phyloP scores from a whole-genome alignment of 768 basidiomycete genomes.

The Kwoniella sp. region DNA sequence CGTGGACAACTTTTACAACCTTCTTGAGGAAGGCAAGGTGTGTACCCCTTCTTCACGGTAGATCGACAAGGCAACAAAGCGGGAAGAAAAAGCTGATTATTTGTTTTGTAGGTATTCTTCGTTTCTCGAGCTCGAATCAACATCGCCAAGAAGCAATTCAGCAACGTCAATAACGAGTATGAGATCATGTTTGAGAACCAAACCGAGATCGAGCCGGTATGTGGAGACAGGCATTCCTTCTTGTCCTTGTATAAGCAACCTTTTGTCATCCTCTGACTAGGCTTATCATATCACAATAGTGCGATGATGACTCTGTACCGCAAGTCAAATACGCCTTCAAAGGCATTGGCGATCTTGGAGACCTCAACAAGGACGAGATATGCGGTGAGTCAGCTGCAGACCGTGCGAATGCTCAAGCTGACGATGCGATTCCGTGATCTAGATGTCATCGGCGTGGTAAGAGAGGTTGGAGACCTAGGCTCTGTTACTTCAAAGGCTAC shows the following conservation, averaged over 20 bases:
- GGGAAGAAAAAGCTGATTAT: not conserved
- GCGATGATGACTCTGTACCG: conserved; percentile 77
- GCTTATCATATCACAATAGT: conserved; percentile 60
- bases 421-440: not conserved
- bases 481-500: conserved; percentile 76
- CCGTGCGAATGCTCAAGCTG: too few relatives aligned
- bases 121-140: conserved; percentile 88
- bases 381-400: conserved; percentile 65
- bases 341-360: conserved; percentile 65
- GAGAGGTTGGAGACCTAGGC: conserved; percentile 69
- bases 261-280: too few relatives aligned
- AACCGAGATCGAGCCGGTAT: conserved; percentile 79
- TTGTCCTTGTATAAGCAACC: too few relatives aligned
- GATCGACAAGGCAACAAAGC: not conserved
- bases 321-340: conserved; percentile 82
- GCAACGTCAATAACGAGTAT: conserved; percentile 85
- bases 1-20: conserved; percentile 80
- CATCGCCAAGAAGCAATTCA: conserved; percentile 96
- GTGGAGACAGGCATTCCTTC: conserved; percentile 21
- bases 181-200: conserved; percentile 82
- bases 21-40: conserved; percentile 78
- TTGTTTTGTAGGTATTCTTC: conserved; percentile 67
- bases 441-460: conserved; percentile 85
- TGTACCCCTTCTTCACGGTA: not conserved
- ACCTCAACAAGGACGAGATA: conserved; percentile 73